Conservation (phyloP, 2,329 filamentous ascomycete species). For the Diaporthe australafricana region DNA sequence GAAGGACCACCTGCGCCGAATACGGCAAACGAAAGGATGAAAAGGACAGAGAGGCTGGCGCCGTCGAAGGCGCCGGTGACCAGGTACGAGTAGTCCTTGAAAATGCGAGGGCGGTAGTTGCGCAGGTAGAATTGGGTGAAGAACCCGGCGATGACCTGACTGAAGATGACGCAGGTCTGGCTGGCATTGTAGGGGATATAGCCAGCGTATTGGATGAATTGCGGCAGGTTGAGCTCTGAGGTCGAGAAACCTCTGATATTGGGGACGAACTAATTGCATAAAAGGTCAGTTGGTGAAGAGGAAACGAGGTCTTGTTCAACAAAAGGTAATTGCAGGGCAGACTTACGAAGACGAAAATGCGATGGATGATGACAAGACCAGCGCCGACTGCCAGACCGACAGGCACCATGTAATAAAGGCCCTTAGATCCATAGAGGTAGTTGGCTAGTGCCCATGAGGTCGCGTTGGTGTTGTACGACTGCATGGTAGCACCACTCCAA, state of each 20-base stretch:
- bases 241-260: constrained; percentile 56
- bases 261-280: constrained; percentile 54
- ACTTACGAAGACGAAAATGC: constrained; percentile 54
- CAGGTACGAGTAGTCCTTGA: constrained; percentile 65
- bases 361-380: constrained; percentile 56
- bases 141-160: constrained; percentile 57
- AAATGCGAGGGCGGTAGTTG: constrained; percentile 62
- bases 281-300: constrained; percentile 12
- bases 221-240: constrained; percentile 61
- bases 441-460: constrained; percentile 63
- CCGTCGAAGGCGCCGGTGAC: constrained; percentile 66
- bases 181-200: constrained; percentile 66
- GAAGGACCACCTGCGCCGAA: constrained; percentile 61
- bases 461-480: constrained; percentile 61
- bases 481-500: constrained; percentile 65
- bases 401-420: constrained; percentile 59
- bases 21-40: constrained; percentile 67
- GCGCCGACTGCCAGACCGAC: constrained; percentile 62
- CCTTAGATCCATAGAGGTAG: constrained; percentile 62
- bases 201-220: constrained; percentile 66
- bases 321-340: background rate
- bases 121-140: constrained; percentile 64
- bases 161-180: constrained; percentile 66
- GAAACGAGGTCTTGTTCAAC: too few relatives aligned
- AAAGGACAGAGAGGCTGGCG: constrained; percentile 59